Percentiles rank a stretch among this genome's conserved stretches.
phyloP scores from a whole-genome alignment of 2,329 filamentous ascomycete genomes.

The Penicillium occitanis region DNA sequence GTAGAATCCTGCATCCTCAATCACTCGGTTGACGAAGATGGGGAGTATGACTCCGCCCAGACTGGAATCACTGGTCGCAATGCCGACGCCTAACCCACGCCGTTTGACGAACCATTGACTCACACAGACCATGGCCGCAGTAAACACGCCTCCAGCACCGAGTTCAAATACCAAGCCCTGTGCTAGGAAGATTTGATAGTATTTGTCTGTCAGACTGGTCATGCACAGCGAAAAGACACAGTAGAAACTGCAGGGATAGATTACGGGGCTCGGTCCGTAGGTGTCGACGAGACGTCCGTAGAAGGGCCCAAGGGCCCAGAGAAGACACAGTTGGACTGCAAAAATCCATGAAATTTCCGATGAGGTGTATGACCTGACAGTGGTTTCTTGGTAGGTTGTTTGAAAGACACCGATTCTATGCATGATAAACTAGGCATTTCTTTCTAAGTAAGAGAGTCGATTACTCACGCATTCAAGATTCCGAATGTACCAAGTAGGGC shows the following conservation, averaged over 20 bases:
- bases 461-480: constrained; percentile 22
- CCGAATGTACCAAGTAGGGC: constrained; percentile 35
- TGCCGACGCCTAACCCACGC: constrained; percentile 54
- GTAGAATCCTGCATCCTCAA: constrained; percentile 25
- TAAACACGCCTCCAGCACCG: constrained; percentile 33
- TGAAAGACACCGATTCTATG: constrained; percentile 27
- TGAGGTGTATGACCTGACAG: constrained; percentile 27
- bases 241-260: constrained; percentile 40
- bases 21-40: constrained; percentile 26
- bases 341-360: constrained; percentile 48
- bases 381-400: constrained; percentile 27
- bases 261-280: constrained; percentile 40
- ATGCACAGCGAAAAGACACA: constrained; percentile 48
- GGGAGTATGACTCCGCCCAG: constrained; percentile 29
- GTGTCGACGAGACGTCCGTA: constrained; percentile 49
- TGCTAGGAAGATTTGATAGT: constrained; percentile 48
- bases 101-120: constrained; percentile 58
- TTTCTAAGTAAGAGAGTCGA: background rate
- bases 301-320: constrained; percentile 45
- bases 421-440: background rate
- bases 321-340: constrained; percentile 41
- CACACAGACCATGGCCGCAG: constrained; percentile 8
- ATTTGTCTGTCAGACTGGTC: constrained; percentile 42
- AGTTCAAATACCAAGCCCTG: constrained; percentile 48
- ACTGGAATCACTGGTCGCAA: constrained; percentile 51